phyloP scores from a whole-genome alignment of 768 basidiomycete genomes.

The Boletus subparvulus region DNA sequence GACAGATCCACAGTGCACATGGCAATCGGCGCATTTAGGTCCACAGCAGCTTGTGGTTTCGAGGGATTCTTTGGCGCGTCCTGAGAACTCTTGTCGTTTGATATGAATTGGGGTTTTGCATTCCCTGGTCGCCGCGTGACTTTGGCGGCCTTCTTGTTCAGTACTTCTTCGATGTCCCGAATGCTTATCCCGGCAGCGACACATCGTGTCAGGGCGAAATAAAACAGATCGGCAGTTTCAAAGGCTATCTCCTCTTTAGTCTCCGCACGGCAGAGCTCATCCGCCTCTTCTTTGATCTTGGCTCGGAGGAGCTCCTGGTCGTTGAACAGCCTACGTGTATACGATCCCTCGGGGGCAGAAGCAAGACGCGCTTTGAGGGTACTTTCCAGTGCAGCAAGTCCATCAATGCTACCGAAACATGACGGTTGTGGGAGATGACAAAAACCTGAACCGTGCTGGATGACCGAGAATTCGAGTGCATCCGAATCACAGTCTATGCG shows the following conservation, averaged over 20 bases:
- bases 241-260: slow-evolving; percentile 84
- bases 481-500: slow-evolving; percentile 91
- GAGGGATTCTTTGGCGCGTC: slow-evolving; percentile 31
- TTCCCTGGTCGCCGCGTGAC: slow-evolving; percentile 87
- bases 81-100: slow-evolving; percentile 18
- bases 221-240: slow-evolving; percentile 93
- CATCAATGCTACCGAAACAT: slow-evolving; percentile 85
- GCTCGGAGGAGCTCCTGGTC: slow-evolving; percentile 80
- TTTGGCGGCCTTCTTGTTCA: slow-evolving; percentile 84
- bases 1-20: slow-evolving; percentile 76
- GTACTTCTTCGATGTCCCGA: slow-evolving; percentile 76
- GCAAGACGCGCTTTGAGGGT: slow-evolving; percentile 71
- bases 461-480: slow-evolving; percentile 85
- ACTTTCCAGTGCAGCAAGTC: slow-evolving; percentile 76
- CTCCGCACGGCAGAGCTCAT: slow-evolving; percentile 87
- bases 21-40: slow-evolving; percentile 53
- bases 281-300: slow-evolving; percentile 98
- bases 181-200: slow-evolving; percentile 78
- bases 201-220: slow-evolving; percentile 88
- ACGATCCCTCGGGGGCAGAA: slow-evolving; percentile 86
- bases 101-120: slow-evolving; percentile 81
- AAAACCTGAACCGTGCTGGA: slow-evolving; percentile 89
- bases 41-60: slow-evolving; percentile 20
- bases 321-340: slow-evolving; percentile 83
- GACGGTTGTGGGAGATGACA: slow-evolving; percentile 87